A percentile compares a stretch with the other conserved stretches of the same genome.
Evolutionary conservation across 2,329 filamentous ascomycete species (phyloP).

Genomic region (Aphanoascus verrucosus): DNA sequence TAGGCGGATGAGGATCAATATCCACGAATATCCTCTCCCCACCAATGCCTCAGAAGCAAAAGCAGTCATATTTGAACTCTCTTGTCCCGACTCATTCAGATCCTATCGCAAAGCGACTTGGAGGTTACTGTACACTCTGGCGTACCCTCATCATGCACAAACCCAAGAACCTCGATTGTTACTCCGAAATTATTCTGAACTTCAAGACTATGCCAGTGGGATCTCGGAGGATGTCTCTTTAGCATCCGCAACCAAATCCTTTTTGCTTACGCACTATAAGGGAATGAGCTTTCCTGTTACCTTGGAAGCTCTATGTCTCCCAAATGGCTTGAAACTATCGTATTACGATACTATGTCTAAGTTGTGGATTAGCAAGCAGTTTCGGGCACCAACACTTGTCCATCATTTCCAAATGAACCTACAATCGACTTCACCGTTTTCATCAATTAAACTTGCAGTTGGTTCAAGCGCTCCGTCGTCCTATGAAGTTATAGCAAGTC

Average conservation of each 20-base stretch:
- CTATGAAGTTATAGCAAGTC: slow-evolving; percentile 38
- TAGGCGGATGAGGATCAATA: slow-evolving; percentile 34
- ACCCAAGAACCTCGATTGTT: slow-evolving; percentile 19
- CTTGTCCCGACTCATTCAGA: slow-evolving; percentile 35
- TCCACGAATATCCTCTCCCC: slow-evolving; percentile 45
- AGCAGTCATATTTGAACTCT: slow-evolving; percentile 44
- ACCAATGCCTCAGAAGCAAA: slow-evolving; percentile 24
- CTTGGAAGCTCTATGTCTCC: slow-evolving; percentile 36
- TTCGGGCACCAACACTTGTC: slow-evolving; percentile 32
- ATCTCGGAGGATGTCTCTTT: slow-evolving; percentile 26
- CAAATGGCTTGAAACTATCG: slow-evolving; percentile 37
- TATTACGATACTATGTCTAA: slow-evolving; percentile 39
- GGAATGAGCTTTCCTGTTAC: slow-evolving; percentile 32
- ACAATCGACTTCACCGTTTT: slow-evolving; percentile 31
- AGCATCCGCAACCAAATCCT: slow-evolving; percentile 40
- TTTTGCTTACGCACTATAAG: slow-evolving; percentile 41
- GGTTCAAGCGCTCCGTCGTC: slow-evolving; percentile 39
- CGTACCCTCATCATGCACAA: slow-evolving; percentile 16
- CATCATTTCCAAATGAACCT: slow-evolving; percentile 37
- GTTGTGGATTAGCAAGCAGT: slow-evolving; percentile 32
- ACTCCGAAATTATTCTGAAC: slow-evolving; percentile 27
- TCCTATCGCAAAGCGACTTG: slow-evolving; percentile 46
- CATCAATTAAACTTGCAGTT: slow-evolving; percentile 23
- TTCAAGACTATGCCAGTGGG: slow-evolving; percentile 20
- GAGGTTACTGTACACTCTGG: slow-evolving; percentile 36